phyloP scores from a whole-genome alignment of 2,329 filamentous ascomycete genomes.

The Hypoxylon sp. region DNA sequence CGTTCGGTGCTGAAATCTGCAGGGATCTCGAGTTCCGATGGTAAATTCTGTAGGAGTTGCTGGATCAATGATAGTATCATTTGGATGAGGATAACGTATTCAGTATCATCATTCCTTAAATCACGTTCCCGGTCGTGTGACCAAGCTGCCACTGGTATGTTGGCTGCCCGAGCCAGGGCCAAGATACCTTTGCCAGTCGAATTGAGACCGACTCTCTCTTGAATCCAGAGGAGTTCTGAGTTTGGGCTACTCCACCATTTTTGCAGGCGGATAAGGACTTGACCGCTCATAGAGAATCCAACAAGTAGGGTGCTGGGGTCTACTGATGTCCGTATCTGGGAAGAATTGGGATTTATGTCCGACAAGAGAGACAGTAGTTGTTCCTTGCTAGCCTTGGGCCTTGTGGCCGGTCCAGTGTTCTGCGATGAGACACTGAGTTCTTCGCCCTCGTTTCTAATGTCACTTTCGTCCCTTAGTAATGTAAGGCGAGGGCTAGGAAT shows the following conservation, averaged over 20 bases:
- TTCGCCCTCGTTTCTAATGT: not conserved
- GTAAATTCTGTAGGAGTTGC: not conserved
- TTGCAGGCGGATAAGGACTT: conserved; percentile 2
- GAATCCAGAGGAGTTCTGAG: conserved; percentile 9
- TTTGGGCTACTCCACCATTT: conserved; percentile 3
- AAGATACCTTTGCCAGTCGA: not conserved
- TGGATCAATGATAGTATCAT: conserved; percentile 7
- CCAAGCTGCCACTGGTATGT: conserved; percentile 3
- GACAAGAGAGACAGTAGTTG: conserved; percentile 1
- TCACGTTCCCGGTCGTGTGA: not conserved
- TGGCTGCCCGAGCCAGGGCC: not conserved
- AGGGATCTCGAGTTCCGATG: not conserved
- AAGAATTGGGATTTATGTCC: not conserved
- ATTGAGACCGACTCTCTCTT: not conserved
- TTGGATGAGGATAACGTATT: not conserved
- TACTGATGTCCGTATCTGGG: not conserved
- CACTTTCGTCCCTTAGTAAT: not conserved
- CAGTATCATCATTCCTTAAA: not conserved
- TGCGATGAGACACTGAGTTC: not conserved
- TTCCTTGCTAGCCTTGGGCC: not conserved
- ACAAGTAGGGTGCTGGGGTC: not conserved
- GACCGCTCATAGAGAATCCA: not conserved
- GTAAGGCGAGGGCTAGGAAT: not conserved
- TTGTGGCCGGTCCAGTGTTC: not conserved
- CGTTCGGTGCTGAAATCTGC: not conserved